Base-by-base conservation (phyloP, 2,329 filamentous ascomycete species). In the Paraphoma sp. region DNA sequence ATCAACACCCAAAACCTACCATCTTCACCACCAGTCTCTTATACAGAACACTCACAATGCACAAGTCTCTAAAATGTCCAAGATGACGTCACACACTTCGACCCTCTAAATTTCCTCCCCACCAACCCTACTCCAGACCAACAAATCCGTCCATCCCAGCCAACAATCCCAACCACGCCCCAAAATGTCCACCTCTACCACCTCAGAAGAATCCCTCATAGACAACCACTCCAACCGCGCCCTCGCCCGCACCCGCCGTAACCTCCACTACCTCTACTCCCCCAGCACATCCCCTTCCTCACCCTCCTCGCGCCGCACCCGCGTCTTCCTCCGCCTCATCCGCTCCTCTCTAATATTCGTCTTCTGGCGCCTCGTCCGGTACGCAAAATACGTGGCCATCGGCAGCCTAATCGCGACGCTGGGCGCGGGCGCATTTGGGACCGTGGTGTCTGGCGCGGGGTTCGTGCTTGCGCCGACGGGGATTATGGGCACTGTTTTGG, bases 381-480 rank as follows among this genome's bases (percentile, higher is more conserved):
- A 79, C 48, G 78, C 77, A 18, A 80, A 80, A 54, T 80, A 80
- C 48, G 77, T 77, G 4, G 76, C 76, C 2, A 74, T 79, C 31
- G 78, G 78, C 3, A 74, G 76, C 1, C 53, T 77, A 6, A 70
- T 76, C 0, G 77, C 78, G 1, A 77, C 78, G 0, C 58, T 79
- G n/a, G 73, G 73, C 1, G 76, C 67, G 56, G 49, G 78, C 3
- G 77, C 67, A 11, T 66, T 78, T 17, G 77, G 77, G 1, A 71
- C 69, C 1, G 57, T 79, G 5, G 65, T 74, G 3, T 75, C 71
- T 30, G 78, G 78, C 6, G 76, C 73, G 8, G 77, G 73, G 2
- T 80, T 79, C 51, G 68, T 80, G 50, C 55, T 80, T 36, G 78
- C 78, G 41, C 78, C 78, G 10, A 78, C 78, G 2, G 78, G 78